Percentiles rank a stretch among this genome's conserved stretches.
These are phyloP conservation scores for Termitomyces sp. DNA, from an alignment of 768 basidiomycete genomes.

Conservation along the genomic window DNA sequence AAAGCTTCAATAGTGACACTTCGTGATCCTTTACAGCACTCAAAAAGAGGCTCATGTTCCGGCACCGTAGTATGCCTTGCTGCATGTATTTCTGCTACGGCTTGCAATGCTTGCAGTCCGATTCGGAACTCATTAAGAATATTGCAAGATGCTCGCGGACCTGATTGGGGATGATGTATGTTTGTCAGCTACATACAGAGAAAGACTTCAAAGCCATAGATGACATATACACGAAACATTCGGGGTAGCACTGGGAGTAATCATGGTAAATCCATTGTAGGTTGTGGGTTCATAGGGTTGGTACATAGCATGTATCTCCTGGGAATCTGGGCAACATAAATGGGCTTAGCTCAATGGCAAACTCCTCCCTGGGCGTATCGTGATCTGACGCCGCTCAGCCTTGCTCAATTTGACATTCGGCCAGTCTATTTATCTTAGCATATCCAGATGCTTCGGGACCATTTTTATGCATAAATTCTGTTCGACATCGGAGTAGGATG, in stretches of 20 bases:
- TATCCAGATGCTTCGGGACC: neutral
- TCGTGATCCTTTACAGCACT: neutral
- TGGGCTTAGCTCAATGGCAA: slow-evolving; percentile 7
- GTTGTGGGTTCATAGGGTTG: slow-evolving; percentile 2
- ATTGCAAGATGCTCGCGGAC: neutral
- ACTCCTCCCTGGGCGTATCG: neutral
- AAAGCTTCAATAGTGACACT: neutral
- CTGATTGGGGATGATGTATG: neutral
- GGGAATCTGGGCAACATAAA: slow-evolving; percentile 19
- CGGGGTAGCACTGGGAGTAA: slow-evolving; percentile 5
- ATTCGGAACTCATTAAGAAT: neutral
- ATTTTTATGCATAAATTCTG: neutral
- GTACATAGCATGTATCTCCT: neutral
- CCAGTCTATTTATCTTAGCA: neutral
- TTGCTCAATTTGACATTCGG: neutral
- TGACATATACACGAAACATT: neutral
- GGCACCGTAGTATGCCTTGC: too few relatives aligned
- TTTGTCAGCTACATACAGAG: neutral
- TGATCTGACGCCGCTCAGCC: neutral
- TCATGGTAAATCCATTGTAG: slow-evolving; percentile 11
- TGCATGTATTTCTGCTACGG: too few relatives aligned
- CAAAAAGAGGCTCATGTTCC: neutral
- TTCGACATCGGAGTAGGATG: neutral
- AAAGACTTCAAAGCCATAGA: neutral
- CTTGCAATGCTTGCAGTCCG: neutral